Percentiles rank a stretch among this genome's conserved stretches.
These are phyloP conservation scores for Lactuca saligna DNA, from an alignment of 129 eudicot species.

Conservation along the genomic window DNA sequence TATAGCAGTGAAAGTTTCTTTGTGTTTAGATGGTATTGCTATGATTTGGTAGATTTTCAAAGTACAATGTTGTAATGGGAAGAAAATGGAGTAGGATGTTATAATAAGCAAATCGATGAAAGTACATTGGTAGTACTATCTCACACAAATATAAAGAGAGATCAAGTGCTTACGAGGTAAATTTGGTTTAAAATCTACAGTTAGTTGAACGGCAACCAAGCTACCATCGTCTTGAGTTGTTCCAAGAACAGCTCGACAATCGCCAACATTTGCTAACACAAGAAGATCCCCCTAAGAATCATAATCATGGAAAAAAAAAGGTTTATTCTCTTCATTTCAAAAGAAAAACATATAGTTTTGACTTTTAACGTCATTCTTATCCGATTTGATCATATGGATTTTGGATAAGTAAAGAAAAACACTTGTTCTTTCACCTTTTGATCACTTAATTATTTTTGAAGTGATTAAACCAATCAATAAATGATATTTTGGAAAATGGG, in stretches of 20 bases:
- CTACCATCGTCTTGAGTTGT: slow-evolving; percentile 55
- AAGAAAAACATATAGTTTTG: not conserved
- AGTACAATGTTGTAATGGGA: not conserved
- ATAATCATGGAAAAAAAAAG: not conserved
- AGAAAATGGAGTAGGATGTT: not conserved
- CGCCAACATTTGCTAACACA: slow-evolving; percentile 92
- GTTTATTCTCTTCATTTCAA: not conserved
- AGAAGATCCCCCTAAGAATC: slow-evolving; percentile 68
- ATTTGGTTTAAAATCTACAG: slow-evolving; percentile 82
- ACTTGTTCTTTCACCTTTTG: not conserved
- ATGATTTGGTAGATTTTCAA: too few relatives aligned
- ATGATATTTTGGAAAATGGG: too few relatives aligned
- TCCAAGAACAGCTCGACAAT: slow-evolving; percentile 88
- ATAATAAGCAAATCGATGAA: not conserved
- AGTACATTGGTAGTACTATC: not conserved
- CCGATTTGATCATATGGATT: not conserved
- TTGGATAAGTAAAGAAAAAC: not conserved
- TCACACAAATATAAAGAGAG: too few relatives aligned
- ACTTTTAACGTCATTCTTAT: slow-evolving; percentile 9
- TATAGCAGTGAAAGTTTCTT: not conserved
- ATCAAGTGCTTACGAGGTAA: slow-evolving; percentile 60
- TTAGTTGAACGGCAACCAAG: slow-evolving; percentile 69
- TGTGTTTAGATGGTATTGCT: not conserved
- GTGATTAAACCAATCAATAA: too few relatives aligned
- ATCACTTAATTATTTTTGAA: too few relatives aligned